Percentiles rank a stretch among this genome's conserved stretches.
Evolutionary conservation across 305 asterid genomes (phyloP).

Genomic region (Solanum chacoense): DNA sequence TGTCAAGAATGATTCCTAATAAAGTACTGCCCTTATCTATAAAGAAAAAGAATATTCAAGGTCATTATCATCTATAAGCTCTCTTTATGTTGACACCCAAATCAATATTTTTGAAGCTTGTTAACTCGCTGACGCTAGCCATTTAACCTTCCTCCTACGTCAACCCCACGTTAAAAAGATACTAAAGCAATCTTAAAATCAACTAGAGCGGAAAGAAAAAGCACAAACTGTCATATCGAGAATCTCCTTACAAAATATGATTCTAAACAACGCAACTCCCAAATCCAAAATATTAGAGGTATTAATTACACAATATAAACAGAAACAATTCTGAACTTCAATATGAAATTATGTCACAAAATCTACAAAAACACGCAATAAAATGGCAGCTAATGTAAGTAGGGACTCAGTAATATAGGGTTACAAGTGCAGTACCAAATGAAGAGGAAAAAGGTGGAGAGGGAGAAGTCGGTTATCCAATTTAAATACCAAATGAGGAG

Average conservation of each 20-base stretch:
- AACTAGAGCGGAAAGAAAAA: not conserved
- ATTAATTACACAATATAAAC: not conserved
- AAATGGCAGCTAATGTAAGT: not conserved
- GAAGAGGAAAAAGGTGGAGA: not conserved
- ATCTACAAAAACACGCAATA: not conserved
- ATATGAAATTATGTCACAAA: not conserved
- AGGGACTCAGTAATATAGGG: not conserved
- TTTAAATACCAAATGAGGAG: constrained; percentile 1
- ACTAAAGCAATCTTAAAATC: not conserved
- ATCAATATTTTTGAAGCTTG: not conserved
- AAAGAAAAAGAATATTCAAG: not conserved
- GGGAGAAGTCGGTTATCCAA: not conserved
- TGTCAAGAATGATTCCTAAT: not conserved
- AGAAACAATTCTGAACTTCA: not conserved
- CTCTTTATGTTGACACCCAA: not conserved
- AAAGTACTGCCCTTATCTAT: not conserved
- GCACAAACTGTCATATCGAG: not conserved
- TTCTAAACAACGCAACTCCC: not conserved
- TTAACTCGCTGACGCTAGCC: not conserved
- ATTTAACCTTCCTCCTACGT: not conserved
- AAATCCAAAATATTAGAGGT: not conserved
- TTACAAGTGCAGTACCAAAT: not conserved
- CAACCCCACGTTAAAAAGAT: not conserved
- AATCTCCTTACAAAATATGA: not conserved
- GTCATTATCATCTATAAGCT: not conserved